A percentile compares a stretch with the other conserved stretches of the same genome.
phyloP scores from a whole-genome alignment of 1,139 yeast genomes.

The Candida glucosophila region DNA sequence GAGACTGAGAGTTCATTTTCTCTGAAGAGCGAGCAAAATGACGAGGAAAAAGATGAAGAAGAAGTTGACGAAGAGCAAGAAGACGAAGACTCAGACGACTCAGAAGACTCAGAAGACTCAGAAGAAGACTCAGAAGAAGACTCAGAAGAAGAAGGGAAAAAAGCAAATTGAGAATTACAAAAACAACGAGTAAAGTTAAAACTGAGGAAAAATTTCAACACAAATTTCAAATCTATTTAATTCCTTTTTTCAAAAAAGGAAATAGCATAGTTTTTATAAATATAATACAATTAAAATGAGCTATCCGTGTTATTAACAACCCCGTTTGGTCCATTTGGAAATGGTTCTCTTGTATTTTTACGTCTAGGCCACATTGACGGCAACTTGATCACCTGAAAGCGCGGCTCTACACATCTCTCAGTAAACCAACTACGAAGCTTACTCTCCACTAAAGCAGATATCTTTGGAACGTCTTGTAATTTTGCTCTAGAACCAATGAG shows the following conservation, averaged over 20 bases:
- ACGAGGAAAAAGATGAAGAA: slow-evolving; percentile 16
- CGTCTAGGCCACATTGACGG: slow-evolving; percentile 91
- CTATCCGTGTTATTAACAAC: background rate
- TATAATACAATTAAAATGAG: no score
- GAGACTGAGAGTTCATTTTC: slow-evolving; percentile 13
- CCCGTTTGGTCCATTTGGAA: slow-evolving; percentile 11
- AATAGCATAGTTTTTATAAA: background rate
- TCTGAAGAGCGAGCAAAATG: slow-evolving; percentile 9
- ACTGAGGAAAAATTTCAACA: no score
- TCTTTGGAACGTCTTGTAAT: slow-evolving; percentile 87
- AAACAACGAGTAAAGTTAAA: no score
- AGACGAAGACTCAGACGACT: slow-evolving; percentile 6
- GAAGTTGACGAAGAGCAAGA: slow-evolving; percentile 12
- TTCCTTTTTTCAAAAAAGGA: background rate
- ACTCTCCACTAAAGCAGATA: slow-evolving; percentile 75
- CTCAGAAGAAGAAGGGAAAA: slow-evolving; percentile 6
- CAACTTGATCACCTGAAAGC: slow-evolving; percentile 72
- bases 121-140: slow-evolving; percentile 4
- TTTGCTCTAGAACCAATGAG: slow-evolving; percentile 89
- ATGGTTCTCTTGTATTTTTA: slow-evolving; percentile 51
- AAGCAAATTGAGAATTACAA: slow-evolving; percentile 2
- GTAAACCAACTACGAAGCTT: slow-evolving; percentile 83
- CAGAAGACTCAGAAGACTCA: slow-evolving; percentile 2
- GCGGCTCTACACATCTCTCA: slow-evolving; percentile 88
- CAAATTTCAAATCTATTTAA: background rate